Conservation (phyloP, 805 yeast species). For the Saturnispora halmiae region DNA sequence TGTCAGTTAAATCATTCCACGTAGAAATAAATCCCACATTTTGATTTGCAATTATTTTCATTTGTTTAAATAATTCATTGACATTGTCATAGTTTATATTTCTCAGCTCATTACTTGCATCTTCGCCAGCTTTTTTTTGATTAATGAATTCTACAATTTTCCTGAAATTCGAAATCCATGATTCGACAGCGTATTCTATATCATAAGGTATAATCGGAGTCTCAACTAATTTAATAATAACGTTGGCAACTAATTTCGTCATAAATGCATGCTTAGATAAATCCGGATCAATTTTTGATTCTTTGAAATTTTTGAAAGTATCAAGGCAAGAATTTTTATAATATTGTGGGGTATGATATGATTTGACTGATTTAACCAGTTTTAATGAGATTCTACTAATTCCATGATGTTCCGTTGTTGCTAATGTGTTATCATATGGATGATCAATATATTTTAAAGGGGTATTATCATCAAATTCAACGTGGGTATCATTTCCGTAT, state of each 20-base stretch:
- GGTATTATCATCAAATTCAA: constrained; percentile 37
- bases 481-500: constrained; percentile 29
- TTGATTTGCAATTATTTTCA: constrained; percentile 38
- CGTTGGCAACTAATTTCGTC: constrained; percentile 44
- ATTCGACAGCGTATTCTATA: constrained; percentile 37
- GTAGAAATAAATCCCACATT: constrained; percentile 48
- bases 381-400: constrained; percentile 60
- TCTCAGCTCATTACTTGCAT: background rate
- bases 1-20: constrained; percentile 51
- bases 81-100: constrained; percentile 23
- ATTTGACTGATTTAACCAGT: constrained; percentile 26
- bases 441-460: background rate
- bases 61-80: constrained; percentile 24
- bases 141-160: constrained; percentile 38
- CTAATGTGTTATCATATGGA: constrained; percentile 27
- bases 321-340: constrained; percentile 57
- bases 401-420: constrained; percentile 56
- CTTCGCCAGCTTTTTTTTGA: constrained; percentile 3
- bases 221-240: constrained; percentile 56
- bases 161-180: constrained; percentile 34
- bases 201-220: constrained; percentile 69
- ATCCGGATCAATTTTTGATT: constrained; percentile 42
- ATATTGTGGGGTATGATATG: constrained; percentile 24
- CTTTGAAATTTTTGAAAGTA: constrained; percentile 45
- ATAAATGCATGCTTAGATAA: constrained; percentile 49